Evolutionary conservation across 371 early-diverging fungal genomes (phyloP).

Genomic region (Sporodiniella umbellata): DNA sequence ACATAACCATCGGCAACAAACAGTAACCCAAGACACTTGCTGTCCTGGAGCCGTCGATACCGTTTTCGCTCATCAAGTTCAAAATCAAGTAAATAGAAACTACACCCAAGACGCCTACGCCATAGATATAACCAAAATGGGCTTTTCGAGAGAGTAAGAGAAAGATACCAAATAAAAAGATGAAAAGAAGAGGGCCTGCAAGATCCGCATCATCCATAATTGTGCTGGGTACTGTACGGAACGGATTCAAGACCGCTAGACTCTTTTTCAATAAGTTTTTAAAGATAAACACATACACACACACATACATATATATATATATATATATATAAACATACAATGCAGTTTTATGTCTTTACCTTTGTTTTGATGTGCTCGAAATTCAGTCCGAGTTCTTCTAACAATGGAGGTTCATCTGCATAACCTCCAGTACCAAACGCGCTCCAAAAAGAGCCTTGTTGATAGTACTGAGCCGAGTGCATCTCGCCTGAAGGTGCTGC

Average conservation of each 20-base stretch:
- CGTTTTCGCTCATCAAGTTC: slow-evolving; percentile 91
- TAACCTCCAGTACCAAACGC: slow-evolving; percentile 87
- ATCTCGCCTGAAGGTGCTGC: slow-evolving; percentile 46
- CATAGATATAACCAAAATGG: slow-evolving; percentile 97
- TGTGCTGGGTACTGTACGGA: slow-evolving; percentile 80
- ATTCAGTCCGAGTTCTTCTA: slow-evolving; percentile 93
- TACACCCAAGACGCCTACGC: slow-evolving; percentile 90
- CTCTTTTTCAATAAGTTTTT: slow-evolving; percentile 37
- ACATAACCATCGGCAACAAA: slow-evolving; percentile 90
- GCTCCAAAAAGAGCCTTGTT: slow-evolving; percentile 50
- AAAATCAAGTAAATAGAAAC: slow-evolving; percentile 82
- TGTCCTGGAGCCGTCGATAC: slow-evolving; percentile 84
- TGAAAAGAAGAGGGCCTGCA: slow-evolving; percentile 91
- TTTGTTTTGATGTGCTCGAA: slow-evolving; percentile 84
- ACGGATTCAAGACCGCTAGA: slow-evolving; percentile 87
- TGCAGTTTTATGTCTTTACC: slow-evolving; percentile 28
- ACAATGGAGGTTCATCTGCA: slow-evolving; percentile 83
- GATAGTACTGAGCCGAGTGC: slow-evolving; percentile 47
- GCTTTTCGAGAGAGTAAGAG: slow-evolving; percentile 84
- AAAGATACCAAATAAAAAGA: slow-evolving; percentile 86
- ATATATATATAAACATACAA: too few species aligned
- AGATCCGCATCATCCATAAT: slow-evolving; percentile 95
- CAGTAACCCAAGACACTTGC: slow-evolving; percentile 97
- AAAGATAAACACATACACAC: not conserved
- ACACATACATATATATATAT: too few species aligned